Evolutionary conservation across 345 rosid genomes (phyloP).

Genomic region (Murraya paniculata): DNA sequence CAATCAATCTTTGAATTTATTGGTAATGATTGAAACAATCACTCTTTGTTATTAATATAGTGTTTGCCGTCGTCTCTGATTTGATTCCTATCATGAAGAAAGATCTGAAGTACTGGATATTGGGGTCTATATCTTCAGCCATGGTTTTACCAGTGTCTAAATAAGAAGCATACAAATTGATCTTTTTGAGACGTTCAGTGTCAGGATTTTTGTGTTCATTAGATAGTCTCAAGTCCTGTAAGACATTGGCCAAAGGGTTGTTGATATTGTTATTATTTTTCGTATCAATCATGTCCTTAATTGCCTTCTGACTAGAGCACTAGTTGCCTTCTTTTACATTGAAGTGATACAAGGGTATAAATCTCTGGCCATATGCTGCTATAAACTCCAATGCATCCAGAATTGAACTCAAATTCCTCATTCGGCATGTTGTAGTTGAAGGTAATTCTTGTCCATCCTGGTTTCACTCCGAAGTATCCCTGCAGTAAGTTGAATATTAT

Average conservation of each 20-base stretch:
- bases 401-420: slow-evolving; percentile 52
- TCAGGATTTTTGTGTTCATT: neutral
- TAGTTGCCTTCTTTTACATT: slow-evolving; percentile 39
- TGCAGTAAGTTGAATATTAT: slow-evolving; percentile 16
- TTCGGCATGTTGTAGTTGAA: slow-evolving; percentile 59
- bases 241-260: neutral
- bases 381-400: slow-evolving; percentile 44
- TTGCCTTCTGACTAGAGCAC: slow-evolving; percentile 26
- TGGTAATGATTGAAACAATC: too few relatives aligned
- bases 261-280: neutral
- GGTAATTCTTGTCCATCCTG: slow-evolving; percentile 52
- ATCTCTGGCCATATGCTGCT: slow-evolving; percentile 49
- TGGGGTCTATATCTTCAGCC: slow-evolving; percentile 24
- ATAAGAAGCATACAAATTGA: slow-evolving; percentile 14
- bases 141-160: slow-evolving; percentile 27
- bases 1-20: too few relatives aligned
- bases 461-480: slow-evolving; percentile 31
- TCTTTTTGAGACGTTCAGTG: neutral
- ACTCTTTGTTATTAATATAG: too few relatives aligned
- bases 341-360: slow-evolving; percentile 48
- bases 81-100: neutral
- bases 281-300: slow-evolving; percentile 12
- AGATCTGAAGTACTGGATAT: slow-evolving; percentile 30
- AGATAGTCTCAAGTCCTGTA: neutral
- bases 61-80: too few relatives aligned